Base-by-base conservation (phyloP, 305 asterid genomes). In the Solanum hybrid region DNA sequence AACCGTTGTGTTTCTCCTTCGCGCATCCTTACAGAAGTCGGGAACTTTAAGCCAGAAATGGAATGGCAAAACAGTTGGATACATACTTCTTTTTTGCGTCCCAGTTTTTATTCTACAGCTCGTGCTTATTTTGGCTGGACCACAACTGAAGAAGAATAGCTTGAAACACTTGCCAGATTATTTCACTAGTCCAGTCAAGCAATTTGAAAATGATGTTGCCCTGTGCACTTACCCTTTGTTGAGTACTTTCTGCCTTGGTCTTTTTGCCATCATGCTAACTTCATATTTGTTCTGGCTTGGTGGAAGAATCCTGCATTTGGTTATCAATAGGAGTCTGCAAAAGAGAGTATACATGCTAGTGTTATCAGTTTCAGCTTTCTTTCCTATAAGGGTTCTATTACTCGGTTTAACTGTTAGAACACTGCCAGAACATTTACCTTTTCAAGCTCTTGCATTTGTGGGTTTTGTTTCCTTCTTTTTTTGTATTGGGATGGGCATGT, bases 301-400 rank as follows among this genome's bases (percentile, higher is more conserved):
- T 69, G 86, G 97, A 91, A 89, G 90, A 79, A 94, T 95, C 89
- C 93, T 95, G 89, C 92, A 91, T 87, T 88, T 92, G 92, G 97
- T 95, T 75, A 95, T 95, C 93, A 95, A 95, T 88, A 95, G 94
- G 94, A 95, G 95, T 80, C 88, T 95, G 94, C 97, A 93, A 32
- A 95, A 89, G 94, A 92, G 98, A 91, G 96, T 95, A 89, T 95
- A 92, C 94, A 90, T 93, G 78, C 93, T 95, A 89, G 92, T 95
- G 88, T 88, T 95, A 78, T 92, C 91, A 26, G 90, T 93, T 80
- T 91, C 93, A 73, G 89, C 91, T 92, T 92, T 95, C 80, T 94
- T 94, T 89, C 94, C 94, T 1, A 89, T 94, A 84, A 90, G 98
- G 90, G 94, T 95, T 76, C 27, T 95, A 86, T 93, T 94, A 77